Conservation (phyloP, 2,329 filamentous ascomycete species). For the Hypomyces rosellus region DNA sequence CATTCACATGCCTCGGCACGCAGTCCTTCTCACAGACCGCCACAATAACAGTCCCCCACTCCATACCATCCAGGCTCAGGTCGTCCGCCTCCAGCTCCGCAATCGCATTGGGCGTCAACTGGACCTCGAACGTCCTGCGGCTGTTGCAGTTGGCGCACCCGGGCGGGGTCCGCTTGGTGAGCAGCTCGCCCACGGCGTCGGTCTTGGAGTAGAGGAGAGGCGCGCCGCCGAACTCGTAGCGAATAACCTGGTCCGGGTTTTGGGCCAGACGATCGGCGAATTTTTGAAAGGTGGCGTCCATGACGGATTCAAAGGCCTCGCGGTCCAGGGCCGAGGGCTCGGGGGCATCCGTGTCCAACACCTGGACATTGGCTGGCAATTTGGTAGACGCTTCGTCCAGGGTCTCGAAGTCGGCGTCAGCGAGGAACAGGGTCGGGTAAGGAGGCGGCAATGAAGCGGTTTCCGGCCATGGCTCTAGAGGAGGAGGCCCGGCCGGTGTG, state of each 20-base stretch:
- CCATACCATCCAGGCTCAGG: conserved; percentile 76
- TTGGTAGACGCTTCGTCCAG: conserved; percentile 56
- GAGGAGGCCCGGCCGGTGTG: conserved; percentile 27
- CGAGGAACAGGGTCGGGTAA: conserved; percentile 71
- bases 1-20: conserved; percentile 48
- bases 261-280: conserved; percentile 73
- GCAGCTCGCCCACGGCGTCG: conserved; percentile 64
- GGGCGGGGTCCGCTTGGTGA: conserved; percentile 57
- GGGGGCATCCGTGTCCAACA: conserved; percentile 34
- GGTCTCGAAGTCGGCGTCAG: conserved; percentile 88
- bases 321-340: conserved; percentile 52
- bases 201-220: conserved; percentile 75
- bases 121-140: conserved; percentile 78
- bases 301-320: conserved; percentile 64
- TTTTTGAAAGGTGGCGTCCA: conserved; percentile 72
- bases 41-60: conserved; percentile 91
- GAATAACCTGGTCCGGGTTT: conserved; percentile 76
- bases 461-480: conserved; percentile 68
- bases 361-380: conserved; percentile 42
- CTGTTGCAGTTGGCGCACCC: conserved; percentile 70
- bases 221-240: conserved; percentile 68
- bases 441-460: conserved; percentile 57
- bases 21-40: conserved; percentile 82
- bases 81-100: conserved; percentile 77
- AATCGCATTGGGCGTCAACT: conserved; percentile 87